Base-by-base conservation (phyloP, 108 stramenopile genomes). In the Fragilaria crotonensis region DNA sequence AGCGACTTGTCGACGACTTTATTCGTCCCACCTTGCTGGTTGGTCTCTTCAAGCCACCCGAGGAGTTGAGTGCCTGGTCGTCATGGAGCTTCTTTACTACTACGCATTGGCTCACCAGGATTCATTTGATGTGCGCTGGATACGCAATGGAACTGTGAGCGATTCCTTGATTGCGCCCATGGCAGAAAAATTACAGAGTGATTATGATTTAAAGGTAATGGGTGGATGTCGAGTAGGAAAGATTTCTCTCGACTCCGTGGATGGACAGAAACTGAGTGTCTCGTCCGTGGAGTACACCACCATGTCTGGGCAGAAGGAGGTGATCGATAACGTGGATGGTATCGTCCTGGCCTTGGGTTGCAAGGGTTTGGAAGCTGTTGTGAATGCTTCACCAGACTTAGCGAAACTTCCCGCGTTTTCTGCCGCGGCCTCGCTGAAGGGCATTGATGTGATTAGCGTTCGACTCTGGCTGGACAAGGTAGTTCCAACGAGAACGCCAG, bases 51-150 rank as follows among this genome's bases (percentile, higher is more conserved):
- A 87, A 86, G 57, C 91, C 95, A 17, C 95, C 95, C 11, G 95
- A 94, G 63, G 93, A 96, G 57, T 70, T 96, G 1, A 81, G 79
- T 53, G 95, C 95, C 64, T 91, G 25, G 95, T 96, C 9, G 89
- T 91, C 0, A 91, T 96, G 90, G 95, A 94, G 64, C 63, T 96
- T 33, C 48, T 96, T 45, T 96, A 96, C 70, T 96, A 88, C 68
- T 96, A 96, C 68, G 95, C 93, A 1, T 63, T 96, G 46, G 95
- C 93, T n/a, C 95, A 96, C 71, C 87, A 94, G 68, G 85, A 93
- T 57, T 74, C 73, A 29, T 96, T 96, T 71, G 95, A 96, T 66
- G 95, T 96, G 0, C 77, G 93, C 33, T 96, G 95, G 92, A 90
- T 93, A 23, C 83, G 83, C 49, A 90, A 84, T 25, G 95, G 95